phyloP scores from a whole-genome alignment of 805 yeast species.

The Kodamaea restingae region DNA sequence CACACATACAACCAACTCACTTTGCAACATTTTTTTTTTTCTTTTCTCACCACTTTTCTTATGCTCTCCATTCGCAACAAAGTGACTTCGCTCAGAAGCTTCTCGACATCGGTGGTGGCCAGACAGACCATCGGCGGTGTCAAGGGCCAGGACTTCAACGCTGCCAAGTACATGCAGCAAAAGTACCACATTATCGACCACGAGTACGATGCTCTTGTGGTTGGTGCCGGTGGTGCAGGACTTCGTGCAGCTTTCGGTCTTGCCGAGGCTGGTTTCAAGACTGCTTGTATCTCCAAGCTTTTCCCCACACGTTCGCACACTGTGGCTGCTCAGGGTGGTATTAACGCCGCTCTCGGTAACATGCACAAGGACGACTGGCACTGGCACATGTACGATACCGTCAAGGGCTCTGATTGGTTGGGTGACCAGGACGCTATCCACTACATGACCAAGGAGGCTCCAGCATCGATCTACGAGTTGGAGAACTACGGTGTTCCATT shows the following conservation, averaged over 20 bases:
- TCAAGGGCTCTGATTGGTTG: slow-evolving; percentile 98
- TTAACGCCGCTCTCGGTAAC: slow-evolving; percentile 97
- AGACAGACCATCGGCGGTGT: slow-evolving; percentile 36
- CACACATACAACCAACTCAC: not conserved
- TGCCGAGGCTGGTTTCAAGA: slow-evolving; percentile 94
- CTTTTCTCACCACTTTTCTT: slow-evolving; percentile 1
- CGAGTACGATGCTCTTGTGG: slow-evolving; percentile 96
- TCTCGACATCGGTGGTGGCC: slow-evolving; percentile 26
- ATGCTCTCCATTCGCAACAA: slow-evolving; percentile 12
- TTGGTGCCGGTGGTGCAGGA: slow-evolving; percentile 99
- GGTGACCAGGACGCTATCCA: slow-evolving; percentile 99
- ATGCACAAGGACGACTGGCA: slow-evolving; percentile 99
- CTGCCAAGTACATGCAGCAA: slow-evolving; percentile 44
- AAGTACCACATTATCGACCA: slow-evolving; percentile 94
- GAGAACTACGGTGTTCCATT: slow-evolving; percentile 99
- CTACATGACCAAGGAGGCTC: slow-evolving; percentile 98
- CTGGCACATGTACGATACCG: slow-evolving; percentile 99
- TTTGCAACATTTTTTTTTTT: not conserved
- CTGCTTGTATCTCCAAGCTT: slow-evolving; percentile 94
- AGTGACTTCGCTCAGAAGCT: slow-evolving; percentile 15
- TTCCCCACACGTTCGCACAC: slow-evolving; percentile 99
- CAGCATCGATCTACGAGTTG: slow-evolving; percentile 89
- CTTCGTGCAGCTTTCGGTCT: slow-evolving; percentile 97
- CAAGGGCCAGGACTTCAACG: slow-evolving; percentile 37
- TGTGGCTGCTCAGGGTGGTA: slow-evolving; percentile 99